Percentiles rank a stretch among this genome's conserved stretches.
Evolutionary conservation across 352 stramenopile species (phyloP).

Genomic region (Phytophthora litchii): DNA sequence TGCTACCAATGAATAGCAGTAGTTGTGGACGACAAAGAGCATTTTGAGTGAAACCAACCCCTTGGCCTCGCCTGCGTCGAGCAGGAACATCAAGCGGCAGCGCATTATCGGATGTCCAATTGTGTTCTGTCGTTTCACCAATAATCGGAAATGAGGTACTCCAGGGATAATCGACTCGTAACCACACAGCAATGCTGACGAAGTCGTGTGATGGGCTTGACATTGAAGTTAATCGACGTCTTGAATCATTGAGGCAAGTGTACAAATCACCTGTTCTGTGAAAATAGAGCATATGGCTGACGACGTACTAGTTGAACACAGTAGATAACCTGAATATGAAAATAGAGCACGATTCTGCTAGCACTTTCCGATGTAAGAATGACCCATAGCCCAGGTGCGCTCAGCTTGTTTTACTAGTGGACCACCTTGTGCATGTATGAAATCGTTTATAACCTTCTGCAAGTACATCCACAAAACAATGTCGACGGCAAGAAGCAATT

Average conservation of each 20-base stretch:
- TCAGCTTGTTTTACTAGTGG: no score
- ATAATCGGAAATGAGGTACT: slow-evolving; percentile 1
- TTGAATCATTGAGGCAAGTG: no score
- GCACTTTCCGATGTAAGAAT: no score
- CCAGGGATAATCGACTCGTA: neutral
- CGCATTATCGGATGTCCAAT: slow-evolving; percentile 8
- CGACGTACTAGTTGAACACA: no score
- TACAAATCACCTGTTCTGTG: no score
- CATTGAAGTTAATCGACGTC: slow-evolving; percentile 5
- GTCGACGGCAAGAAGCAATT: neutral
- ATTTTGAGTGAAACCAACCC: slow-evolving; percentile 34
- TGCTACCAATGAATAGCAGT: slow-evolving; percentile 32
- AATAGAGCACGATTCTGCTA: no score
- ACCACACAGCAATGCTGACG: slow-evolving; percentile 19
- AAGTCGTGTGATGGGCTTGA: slow-evolving; percentile 4
- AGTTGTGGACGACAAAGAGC: slow-evolving; percentile 29
- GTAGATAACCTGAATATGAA: no score
- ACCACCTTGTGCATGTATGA: no score
- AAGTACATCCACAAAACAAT: slow-evolving; percentile 8
- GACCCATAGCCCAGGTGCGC: no score
- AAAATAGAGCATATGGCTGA: no score
- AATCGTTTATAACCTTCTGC: no score
- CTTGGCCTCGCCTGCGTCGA: slow-evolving; percentile 32
- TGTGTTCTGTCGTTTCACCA: neutral
- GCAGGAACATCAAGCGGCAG: slow-evolving; percentile 24